These are phyloP conservation scores for Puccinia brachypodii DNA, from an alignment of 1,284 basidiomycete genomes.

Conservation along the genomic window DNA sequence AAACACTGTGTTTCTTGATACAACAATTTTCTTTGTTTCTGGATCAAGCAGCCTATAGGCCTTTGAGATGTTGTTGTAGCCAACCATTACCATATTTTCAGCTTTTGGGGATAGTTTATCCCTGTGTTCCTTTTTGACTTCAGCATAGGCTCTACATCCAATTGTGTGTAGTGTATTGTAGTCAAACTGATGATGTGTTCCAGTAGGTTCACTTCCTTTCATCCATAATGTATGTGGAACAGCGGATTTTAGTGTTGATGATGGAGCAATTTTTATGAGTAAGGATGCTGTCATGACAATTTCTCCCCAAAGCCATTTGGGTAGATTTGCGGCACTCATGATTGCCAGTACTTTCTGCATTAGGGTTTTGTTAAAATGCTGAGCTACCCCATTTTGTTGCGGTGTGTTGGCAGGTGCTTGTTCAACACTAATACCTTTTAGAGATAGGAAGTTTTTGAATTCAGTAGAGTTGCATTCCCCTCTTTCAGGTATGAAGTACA, in stretches of 20 bases:
- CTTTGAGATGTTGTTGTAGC: background rate
- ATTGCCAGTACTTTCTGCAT: background rate
- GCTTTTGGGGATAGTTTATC: background rate
- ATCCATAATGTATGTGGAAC: background rate
- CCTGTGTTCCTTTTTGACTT: background rate
- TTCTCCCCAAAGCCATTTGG: constrained; percentile 5
- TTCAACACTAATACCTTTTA: background rate
- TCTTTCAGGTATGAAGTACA: background rate
- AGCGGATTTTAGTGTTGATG: background rate
- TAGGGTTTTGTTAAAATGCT: constrained; percentile 1
- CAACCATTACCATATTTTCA: background rate
- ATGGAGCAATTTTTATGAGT: background rate
- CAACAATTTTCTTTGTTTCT: constrained; percentile 4
- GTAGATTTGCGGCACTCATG: background rate
- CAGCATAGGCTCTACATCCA: background rate
- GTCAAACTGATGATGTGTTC: background rate
- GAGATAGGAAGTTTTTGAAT: background rate
- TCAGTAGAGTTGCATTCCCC: background rate
- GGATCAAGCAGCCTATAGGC: background rate
- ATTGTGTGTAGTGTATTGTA: background rate
- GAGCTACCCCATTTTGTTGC: background rate
- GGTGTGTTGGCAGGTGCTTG: background rate
- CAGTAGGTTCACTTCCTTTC: background rate
- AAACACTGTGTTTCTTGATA: background rate
- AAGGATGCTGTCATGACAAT: background rate